These are phyloP conservation scores for Arthrobotrys musiformis DNA, from an alignment of 2,329 filamentous ascomycete species.

Conservation along the genomic window DNA sequence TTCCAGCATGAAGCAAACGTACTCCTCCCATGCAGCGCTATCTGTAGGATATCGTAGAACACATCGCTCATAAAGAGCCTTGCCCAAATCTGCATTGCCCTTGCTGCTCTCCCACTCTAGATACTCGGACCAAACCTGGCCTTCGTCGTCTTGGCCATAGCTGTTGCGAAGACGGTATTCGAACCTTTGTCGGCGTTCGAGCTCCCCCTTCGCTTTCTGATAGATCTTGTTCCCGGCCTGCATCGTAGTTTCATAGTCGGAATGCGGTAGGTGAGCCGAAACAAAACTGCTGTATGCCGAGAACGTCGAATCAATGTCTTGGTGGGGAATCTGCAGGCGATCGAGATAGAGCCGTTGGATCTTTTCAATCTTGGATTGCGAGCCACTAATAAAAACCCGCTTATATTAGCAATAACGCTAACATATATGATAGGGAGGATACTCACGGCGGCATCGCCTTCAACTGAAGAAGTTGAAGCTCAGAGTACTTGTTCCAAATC, in stretches of 20 bases:
- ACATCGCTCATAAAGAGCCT: constrained; percentile 58
- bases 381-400: constrained; percentile 13
- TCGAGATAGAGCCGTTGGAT: constrained; percentile 77
- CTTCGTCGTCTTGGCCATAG: constrained; percentile 69
- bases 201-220: constrained; percentile 72
- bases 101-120: constrained; percentile 82
- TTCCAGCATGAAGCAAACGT: constrained; percentile 58
- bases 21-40: constrained; percentile 59
- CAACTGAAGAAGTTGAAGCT: constrained; percentile 76
- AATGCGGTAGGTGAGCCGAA: constrained; percentile 73
- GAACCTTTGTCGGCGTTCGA: constrained; percentile 73
- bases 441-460: constrained; percentile 68
- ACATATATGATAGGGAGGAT: background rate
- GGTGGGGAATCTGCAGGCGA: constrained; percentile 77
- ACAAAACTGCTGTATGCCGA: constrained; percentile 79
- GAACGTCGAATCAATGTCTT: constrained; percentile 78
- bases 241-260: constrained; percentile 80
- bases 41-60: constrained; percentile 58
- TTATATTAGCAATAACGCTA: background rate
- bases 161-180: constrained; percentile 74
- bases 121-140: constrained; percentile 72
- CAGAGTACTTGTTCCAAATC: constrained; percentile 82
- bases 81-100: constrained; percentile 68
- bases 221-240: constrained; percentile 73
- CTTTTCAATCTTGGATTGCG: constrained; percentile 67